A percentile compares a stretch with the other conserved stretches of the same genome.
Evolutionary conservation across 805 yeast species (phyloP).

Genomic region (Alloascoidea africana): DNA sequence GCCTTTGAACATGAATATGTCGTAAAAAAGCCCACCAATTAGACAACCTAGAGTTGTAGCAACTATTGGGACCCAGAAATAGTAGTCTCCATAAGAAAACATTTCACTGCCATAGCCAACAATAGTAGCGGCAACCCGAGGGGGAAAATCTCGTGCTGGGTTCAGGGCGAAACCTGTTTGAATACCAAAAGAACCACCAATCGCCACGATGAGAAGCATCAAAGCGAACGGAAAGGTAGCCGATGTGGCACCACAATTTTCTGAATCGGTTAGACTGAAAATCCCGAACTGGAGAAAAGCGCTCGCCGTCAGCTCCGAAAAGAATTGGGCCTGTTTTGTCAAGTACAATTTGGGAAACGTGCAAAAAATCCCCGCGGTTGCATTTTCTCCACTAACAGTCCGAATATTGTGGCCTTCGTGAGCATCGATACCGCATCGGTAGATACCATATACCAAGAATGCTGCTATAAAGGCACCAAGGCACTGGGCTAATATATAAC

Average conservation of each 20-base stretch:
- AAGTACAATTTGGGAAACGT: slow-evolving; percentile 28
- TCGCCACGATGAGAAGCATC: slow-evolving; percentile 25
- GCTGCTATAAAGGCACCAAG: slow-evolving; percentile 35
- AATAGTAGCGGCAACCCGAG: slow-evolving; percentile 31
- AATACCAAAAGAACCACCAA: slow-evolving; percentile 32
- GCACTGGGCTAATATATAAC: slow-evolving; percentile 30
- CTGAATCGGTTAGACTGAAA: slow-evolving; percentile 36
- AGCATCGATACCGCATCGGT: slow-evolving; percentile 22
- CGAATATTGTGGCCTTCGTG: slow-evolving; percentile 20
- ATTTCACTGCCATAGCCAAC: slow-evolving; percentile 29
- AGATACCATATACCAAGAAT: slow-evolving; percentile 27
- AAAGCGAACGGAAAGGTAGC: slow-evolving; percentile 31
- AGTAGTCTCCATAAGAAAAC: slow-evolving; percentile 25
- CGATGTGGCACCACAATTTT: slow-evolving; percentile 30
- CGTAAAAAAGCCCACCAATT: slow-evolving; percentile 34
- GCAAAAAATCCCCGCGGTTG: slow-evolving; percentile 29
- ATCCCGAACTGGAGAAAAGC: slow-evolving; percentile 29
- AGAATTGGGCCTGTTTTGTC: slow-evolving; percentile 27
- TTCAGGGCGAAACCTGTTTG: slow-evolving; percentile 42
- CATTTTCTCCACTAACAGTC: slow-evolving; percentile 17
- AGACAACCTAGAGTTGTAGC: slow-evolving; percentile 34
- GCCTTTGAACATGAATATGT: slow-evolving; percentile 34
- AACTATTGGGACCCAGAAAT: slow-evolving; percentile 37
- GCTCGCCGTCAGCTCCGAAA: slow-evolving; percentile 30
- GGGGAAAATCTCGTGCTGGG: slow-evolving; percentile 39